Evolutionary conservation across 192 early-diverging fungal species (phyloP).

Genomic region (Backusella mclennaniae): DNA sequence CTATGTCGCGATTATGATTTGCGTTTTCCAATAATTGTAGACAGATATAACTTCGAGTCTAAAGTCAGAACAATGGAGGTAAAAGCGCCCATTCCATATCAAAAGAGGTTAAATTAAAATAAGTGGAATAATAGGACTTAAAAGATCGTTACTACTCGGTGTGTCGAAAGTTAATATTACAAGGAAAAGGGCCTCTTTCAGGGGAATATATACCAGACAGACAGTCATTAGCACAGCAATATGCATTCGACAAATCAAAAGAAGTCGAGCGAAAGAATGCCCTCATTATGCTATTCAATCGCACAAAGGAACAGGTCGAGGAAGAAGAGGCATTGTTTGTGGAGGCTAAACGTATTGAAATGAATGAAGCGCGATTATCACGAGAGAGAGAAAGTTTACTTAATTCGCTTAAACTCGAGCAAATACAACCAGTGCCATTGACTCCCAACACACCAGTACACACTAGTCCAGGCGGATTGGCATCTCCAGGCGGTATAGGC

Average conservation of each 20-base stretch:
- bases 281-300: conserved; percentile 64
- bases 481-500: conserved; percentile 36
- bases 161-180: conserved; percentile 53
- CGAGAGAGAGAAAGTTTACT: conserved; percentile 80
- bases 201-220: conserved; percentile 22
- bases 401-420: conserved; percentile 54
- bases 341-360: conserved; percentile 79
- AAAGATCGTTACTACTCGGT: conserved; percentile 86
- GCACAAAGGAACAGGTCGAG: conserved; percentile 78
- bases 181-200: conserved; percentile 45
- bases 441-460: conserved; percentile 26
- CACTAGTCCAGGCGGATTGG: background rate
- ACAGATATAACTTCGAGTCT: conserved; percentile 68
- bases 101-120: background rate
- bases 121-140: conserved; percentile 60
- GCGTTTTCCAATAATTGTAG: conserved; percentile 81
- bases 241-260: conserved; percentile 49
- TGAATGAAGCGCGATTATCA: conserved; percentile 71
- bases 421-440: conserved; percentile 38
- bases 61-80: conserved; percentile 49
- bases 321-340: conserved; percentile 83
- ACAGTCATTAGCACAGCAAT: conserved; percentile 33
- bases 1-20: conserved; percentile 76
- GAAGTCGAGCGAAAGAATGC: conserved; percentile 85
- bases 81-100: background rate